Evolutionary conservation across 2,329 filamentous ascomycete species (phyloP), one percentile per base, ranked within the genome.

Genomic region (Calonectria multiphialidica): DNA sequence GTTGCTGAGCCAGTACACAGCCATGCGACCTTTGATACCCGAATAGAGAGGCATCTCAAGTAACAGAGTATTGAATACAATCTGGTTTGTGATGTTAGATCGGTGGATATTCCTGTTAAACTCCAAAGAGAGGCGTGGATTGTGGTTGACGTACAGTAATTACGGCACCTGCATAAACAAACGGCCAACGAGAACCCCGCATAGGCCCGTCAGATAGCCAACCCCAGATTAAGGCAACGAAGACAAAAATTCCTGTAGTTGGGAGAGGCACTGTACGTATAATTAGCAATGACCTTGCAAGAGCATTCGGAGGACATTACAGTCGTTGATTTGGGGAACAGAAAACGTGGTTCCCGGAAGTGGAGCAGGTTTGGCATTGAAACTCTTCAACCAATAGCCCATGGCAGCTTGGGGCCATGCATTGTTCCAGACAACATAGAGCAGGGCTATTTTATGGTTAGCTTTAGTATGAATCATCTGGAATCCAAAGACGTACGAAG

Each of bases 1-100:
- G 2, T 76, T 66, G 21, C 68, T 75, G 16, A 78, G 70, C 75
- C 75, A 77, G 33, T 77, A 78, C 9, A 77, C 66, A 18, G 65
- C 55, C 44, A 73, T 77, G 6, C 75, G 71, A 2, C 67, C 57
- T 3, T 50, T 68, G 8, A 74, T 75, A 2, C 70, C 64, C 3
- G 44, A 30, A 13, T 77, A 77, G 5, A 77, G 67, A 0, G 74
- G 72, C 66, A 78, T 69, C 12, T 76, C 68, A 0, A 74, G 53
- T 8, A 78, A 30, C 1, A 71, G 65, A 10, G 70, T 49, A 1
- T 66, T 18, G 16, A 78, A 76, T 0, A 74, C 33, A 15, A 77
- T 49, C 76, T 77, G 3, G 7, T 6, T 5, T 6, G 15, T n/a
- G n/a, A n/a, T n/a, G n/a, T n/a, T n/a, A n/a, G n/a, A n/a, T n/a